Percentiles rank a stretch among this genome's conserved stretches.
Evolutionary conservation across 768 basidiomycete genomes (phyloP).

Genomic region (Pleurotus ostreatus): DNA sequence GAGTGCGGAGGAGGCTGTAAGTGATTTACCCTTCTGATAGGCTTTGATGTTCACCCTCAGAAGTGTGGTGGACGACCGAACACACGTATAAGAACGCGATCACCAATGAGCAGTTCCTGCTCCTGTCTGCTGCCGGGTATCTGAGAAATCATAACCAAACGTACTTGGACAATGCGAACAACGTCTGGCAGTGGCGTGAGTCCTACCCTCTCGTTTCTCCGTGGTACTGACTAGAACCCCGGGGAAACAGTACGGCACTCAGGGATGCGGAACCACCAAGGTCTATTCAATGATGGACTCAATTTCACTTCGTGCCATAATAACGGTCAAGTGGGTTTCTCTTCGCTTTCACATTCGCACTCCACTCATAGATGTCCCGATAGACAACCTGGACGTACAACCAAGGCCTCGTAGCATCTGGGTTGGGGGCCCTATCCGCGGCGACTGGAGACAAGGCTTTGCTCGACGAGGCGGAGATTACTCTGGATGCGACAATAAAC

Average conservation of each 20-base stretch:
- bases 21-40: neutral
- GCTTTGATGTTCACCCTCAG: neutral
- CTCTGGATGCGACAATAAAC: constrained; percentile 45
- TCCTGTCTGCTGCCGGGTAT: constrained; percentile 46
- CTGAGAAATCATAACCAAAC: constrained; percentile 29
- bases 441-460: constrained; percentile 34
- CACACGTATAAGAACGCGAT: constrained; percentile 59
- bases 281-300: constrained; percentile 44
- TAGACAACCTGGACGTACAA: constrained; percentile 61
- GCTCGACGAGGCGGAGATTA: constrained; percentile 46
- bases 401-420: constrained; percentile 54
- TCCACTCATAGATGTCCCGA: neutral
- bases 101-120: constrained; percentile 53
- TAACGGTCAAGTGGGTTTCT: constrained; percentile 35
- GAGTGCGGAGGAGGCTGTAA: constrained; percentile 50
- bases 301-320: constrained; percentile 31
- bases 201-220: neutral
- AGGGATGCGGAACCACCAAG: constrained; percentile 42
- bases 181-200: constrained; percentile 39
- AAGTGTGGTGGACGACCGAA: constrained; percentile 56
- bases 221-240: neutral
- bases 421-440: constrained; percentile 41
- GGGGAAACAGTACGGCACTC: constrained; percentile 28
- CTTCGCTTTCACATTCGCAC: neutral
- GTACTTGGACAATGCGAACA: constrained; percentile 46